Base-by-base conservation (phyloP, 331 rosid genomes). In the Rhamnella rubrinervis region DNA sequence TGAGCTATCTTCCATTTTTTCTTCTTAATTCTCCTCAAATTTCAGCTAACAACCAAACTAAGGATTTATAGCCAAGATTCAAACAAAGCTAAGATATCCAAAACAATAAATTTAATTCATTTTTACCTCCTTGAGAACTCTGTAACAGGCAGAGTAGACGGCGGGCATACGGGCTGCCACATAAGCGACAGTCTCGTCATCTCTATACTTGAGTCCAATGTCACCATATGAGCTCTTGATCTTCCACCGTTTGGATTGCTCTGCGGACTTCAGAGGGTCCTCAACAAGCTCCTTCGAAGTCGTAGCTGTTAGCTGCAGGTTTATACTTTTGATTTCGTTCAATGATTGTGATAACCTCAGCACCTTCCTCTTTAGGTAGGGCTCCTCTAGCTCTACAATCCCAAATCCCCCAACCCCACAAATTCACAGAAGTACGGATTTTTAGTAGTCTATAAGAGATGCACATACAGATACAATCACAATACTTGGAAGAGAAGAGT, bases 131-230 rank as follows among this genome's bases (percentile, higher is more conserved):
- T 82, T 88, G 62, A 93, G 91, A 28, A 91, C 95, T 89, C 96
- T 77, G 75, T 83, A 71, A 71, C 99, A 95, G 19, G 97, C 91
- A 76, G 95, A 95, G 87, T 84, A 95, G 26, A 95, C 96, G 26
- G 99, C 96, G 65, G 97, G 99, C 97, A 95, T 95, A 28, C 97
- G 82, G 25, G 97, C 87, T 61, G 93, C 97, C 10, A 89, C 93
- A 71, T 95, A 95, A 63, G 99, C 93, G 63, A 73, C 57, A 26
- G 99, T 87, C 87, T 95, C 96, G 6, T 86, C 93, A 55, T 87
- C 90, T 64, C 80, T 77, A 51, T 87, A 89, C 7, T 75, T 77
- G 31, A 95, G 87, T n/a, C 99, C 99, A 31, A 87, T 83, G 67
- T 95, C 99, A 3, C 99, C 97, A 49, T 91, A 91, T 55, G 89